A percentile compares a stretch with the other conserved stretches of the same genome.
These are phyloP conservation scores for Aspergillus hiratsukae DNA, from an alignment of 2,329 filamentous ascomycete genomes.

Conservation along the genomic window DNA sequence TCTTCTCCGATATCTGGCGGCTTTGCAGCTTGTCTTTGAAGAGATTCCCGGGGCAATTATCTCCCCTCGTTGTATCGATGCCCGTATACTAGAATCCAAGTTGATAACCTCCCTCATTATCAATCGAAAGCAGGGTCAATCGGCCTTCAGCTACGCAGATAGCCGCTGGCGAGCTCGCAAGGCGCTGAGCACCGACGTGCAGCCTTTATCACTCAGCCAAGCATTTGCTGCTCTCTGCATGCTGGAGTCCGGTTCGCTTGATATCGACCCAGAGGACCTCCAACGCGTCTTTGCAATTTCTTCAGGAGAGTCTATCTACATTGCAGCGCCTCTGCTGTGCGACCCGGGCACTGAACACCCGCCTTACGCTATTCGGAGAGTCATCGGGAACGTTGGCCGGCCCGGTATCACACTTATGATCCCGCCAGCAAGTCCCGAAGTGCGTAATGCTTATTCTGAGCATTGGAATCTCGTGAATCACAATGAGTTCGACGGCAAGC, in stretches of 20 bases:
- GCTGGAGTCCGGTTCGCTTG: conserved; percentile 2
- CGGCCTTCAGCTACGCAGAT: too few species aligned
- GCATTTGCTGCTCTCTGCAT: conserved; percentile 3
- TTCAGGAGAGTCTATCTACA: conserved; percentile 4
- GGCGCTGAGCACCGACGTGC: background rate
- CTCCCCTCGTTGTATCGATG: too few species aligned
- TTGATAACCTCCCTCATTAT: too few species aligned
- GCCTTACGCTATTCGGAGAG: conserved; percentile 2
- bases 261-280: background rate
- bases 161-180: background rate
- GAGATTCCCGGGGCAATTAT: too few species aligned
- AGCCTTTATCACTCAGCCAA: background rate
- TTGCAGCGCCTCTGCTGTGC: conserved; percentile 3
- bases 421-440: background rate
- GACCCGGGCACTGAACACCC: background rate
- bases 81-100: too few species aligned
- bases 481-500: conserved; percentile 3
- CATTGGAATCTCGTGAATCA: conserved; percentile 7
- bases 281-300: conserved; percentile 1
- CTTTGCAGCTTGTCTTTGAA: too few species aligned
- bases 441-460: conserved; percentile 5
- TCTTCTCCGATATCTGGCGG: too few species aligned
- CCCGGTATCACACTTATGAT: conserved; percentile 5
- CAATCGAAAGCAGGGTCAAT: too few species aligned
- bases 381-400: conserved; percentile 3